These are phyloP conservation scores for Fomitopsis betulina DNA, from an alignment of 1,284 basidiomycete genomes.

Conservation along the genomic window DNA sequence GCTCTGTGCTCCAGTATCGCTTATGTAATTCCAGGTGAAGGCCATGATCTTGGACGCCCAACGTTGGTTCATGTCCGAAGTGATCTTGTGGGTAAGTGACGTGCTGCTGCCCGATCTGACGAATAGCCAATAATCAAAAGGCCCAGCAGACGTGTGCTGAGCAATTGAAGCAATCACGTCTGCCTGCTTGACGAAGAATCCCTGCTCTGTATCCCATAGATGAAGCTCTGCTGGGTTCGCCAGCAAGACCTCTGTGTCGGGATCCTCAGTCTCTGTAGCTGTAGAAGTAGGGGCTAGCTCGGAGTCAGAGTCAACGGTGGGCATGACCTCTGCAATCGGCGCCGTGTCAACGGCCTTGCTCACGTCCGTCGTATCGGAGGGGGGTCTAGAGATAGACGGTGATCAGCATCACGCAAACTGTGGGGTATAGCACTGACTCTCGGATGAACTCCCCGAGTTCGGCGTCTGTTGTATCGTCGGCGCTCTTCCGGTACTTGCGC, in stretches of 20 bases:
- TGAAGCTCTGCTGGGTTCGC: constrained; percentile 53
- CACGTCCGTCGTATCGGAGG: constrained; percentile 27
- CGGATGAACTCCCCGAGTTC: constrained; percentile 77
- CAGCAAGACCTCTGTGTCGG: constrained; percentile 31
- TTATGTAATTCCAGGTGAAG: constrained; percentile 82
- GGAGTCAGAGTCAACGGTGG: constrained; percentile 13
- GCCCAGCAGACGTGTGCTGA: constrained; percentile 37
- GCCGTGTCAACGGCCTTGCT: constrained; percentile 6
- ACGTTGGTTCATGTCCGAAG: constrained; percentile 73
- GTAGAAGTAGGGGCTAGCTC: constrained; percentile 9
- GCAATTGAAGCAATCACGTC: constrained; percentile 67
- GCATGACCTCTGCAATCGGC: background rate
- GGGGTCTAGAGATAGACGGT: constrained; percentile 29
- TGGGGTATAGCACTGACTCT: constrained; percentile 45
- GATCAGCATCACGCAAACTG: background rate
- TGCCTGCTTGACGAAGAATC: constrained; percentile 75
- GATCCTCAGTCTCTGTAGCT: constrained; percentile 13
- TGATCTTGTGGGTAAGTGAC: constrained; percentile 57
- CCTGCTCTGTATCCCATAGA: constrained; percentile 69
- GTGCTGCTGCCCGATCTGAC: constrained; percentile 48
- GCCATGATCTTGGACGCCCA: constrained; percentile 61
- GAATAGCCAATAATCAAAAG: constrained; percentile 63
- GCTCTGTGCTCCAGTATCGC: constrained; percentile 55
- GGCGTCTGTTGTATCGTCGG: constrained; percentile 63
- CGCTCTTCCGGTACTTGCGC: constrained; percentile 74